phyloP scores from a whole-genome alignment of 2,329 filamentous ascomycete genomes.

The Anthostomella pinea region DNA sequence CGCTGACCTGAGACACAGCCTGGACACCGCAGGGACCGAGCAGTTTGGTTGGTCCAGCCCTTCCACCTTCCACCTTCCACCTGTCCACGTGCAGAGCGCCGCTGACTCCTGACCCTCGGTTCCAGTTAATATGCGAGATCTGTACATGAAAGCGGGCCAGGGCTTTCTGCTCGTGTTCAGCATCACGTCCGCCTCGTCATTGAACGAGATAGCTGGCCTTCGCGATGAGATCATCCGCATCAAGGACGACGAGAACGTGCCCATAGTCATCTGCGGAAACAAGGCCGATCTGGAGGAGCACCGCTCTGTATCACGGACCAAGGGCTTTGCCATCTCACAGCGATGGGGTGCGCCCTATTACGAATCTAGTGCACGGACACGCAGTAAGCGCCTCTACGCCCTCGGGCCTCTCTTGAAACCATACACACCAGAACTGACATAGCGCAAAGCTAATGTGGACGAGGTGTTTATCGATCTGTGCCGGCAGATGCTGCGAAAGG shows the following conservation, averaged over 20 bases:
- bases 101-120: constrained; percentile 29
- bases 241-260: constrained; percentile 81
- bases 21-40: constrained; percentile 88
- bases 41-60: constrained; percentile 73
- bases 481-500: constrained; percentile 75
- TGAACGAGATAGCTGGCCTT: constrained; percentile 75
- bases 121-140: constrained; percentile 65
- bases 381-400: constrained; percentile 52
- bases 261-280: constrained; percentile 89
- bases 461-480: constrained; percentile 86
- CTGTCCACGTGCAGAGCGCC: constrained; percentile 3
- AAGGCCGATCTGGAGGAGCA: constrained; percentile 89
- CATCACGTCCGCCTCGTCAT: constrained; percentile 81
- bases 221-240: constrained; percentile 89
- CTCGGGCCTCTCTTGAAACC: no score
- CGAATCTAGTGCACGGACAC: constrained; percentile 78
- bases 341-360: constrained; percentile 89
- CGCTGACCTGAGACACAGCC: constrained; percentile 46
- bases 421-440: constrained; percentile 7
- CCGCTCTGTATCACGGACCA: constrained; percentile 71
- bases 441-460: constrained; percentile 69
- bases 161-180: constrained; percentile 91
- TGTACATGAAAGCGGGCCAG: constrained; percentile 92
- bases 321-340: constrained; percentile 81
- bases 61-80: constrained; percentile 6